Conservation (phyloP, 192 early-diverging fungal genomes). For the Fimicolochytrium jonesii region DNA sequence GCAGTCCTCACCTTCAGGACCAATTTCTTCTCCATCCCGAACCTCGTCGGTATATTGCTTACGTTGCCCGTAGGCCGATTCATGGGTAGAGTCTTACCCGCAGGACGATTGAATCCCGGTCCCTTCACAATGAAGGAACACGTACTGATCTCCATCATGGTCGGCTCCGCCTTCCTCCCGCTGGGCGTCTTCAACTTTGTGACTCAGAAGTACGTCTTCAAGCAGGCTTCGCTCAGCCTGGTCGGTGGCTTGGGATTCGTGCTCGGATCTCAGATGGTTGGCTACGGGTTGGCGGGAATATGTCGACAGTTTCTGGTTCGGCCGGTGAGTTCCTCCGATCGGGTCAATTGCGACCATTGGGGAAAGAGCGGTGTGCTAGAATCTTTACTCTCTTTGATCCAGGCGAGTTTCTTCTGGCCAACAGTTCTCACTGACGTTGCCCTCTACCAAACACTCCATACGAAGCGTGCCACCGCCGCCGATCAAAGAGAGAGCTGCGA, state of each 20-base stretch:
- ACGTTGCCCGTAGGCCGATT: slow-evolving; percentile 70
- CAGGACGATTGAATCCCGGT: slow-evolving; percentile 67
- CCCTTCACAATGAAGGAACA: slow-evolving; percentile 90
- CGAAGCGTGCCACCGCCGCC: background rate
- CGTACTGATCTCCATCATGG: slow-evolving; percentile 74
- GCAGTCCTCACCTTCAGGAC: slow-evolving; percentile 84
- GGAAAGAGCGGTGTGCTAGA: too few species aligned
- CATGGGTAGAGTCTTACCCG: slow-evolving; percentile 59
- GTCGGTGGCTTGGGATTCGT: slow-evolving; percentile 38
- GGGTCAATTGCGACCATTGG: too few species aligned
- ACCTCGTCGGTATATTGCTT: slow-evolving; percentile 70
- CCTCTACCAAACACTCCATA: slow-evolving; percentile 74
- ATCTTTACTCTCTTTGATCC: too few species aligned
- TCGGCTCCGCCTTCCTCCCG: slow-evolving; percentile 32
- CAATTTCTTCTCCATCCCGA: slow-evolving; percentile 66
- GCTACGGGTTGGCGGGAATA: slow-evolving; percentile 67
- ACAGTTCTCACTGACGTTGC: slow-evolving; percentile 68
- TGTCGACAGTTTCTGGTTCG: slow-evolving; percentile 78
- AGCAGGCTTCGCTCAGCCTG: slow-evolving; percentile 18
- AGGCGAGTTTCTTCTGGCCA: slow-evolving; percentile 83
- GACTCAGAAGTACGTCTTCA: slow-evolving; percentile 6
- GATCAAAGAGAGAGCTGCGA: background rate
- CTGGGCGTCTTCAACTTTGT: slow-evolving; percentile 15
- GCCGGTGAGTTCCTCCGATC: too few species aligned
- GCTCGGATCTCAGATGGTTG: slow-evolving; percentile 65